A percentile compares a stretch with the other conserved stretches of the same genome.
Conservation (phyloP, 2,329 filamentous ascomycete genomes). For the Aspergillus fischeri region DNA sequence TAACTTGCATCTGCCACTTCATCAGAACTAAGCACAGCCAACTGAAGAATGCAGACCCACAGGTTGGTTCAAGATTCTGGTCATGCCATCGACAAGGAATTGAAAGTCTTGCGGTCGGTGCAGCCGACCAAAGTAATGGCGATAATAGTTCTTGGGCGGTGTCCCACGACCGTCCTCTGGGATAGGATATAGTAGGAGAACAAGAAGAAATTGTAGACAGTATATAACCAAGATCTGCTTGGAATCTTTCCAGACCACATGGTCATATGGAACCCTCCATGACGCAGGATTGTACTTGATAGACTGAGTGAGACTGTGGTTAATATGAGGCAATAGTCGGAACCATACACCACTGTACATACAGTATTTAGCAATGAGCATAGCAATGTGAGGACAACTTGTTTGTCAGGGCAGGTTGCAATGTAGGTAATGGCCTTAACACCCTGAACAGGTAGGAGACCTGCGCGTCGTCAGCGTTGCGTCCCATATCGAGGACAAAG, state of each 20-base stretch:
- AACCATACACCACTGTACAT: slow-evolving; percentile 32
- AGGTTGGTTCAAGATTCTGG: slow-evolving; percentile 84
- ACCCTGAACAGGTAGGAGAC: slow-evolving; percentile 72
- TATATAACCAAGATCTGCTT: slow-evolving; percentile 90
- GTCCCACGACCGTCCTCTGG: slow-evolving; percentile 66
- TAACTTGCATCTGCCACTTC: slow-evolving; percentile 65
- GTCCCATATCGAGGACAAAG: not conserved
- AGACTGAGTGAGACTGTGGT: slow-evolving; percentile 52
- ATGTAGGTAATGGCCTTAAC: slow-evolving; percentile 84
- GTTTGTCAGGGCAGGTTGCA: slow-evolving; percentile 82
- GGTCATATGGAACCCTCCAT: slow-evolving; percentile 92
- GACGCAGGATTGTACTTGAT: slow-evolving; percentile 93
- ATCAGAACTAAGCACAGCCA: slow-evolving; percentile 5
- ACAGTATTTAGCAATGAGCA: slow-evolving; percentile 94
- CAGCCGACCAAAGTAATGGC: slow-evolving; percentile 83
- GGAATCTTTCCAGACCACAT: slow-evolving; percentile 84
- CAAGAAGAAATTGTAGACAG: slow-evolving; percentile 83
- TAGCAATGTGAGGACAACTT: slow-evolving; percentile 80
- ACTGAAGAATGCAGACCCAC: slow-evolving; percentile 29
- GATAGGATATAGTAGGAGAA: slow-evolving; percentile 79
- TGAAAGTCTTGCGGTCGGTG: slow-evolving; percentile 96
- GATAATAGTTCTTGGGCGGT: slow-evolving; percentile 83
- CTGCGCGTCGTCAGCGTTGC: slow-evolving; percentile 28
- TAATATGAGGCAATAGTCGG: not conserved
- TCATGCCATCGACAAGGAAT: slow-evolving; percentile 94